Evolutionary conservation across 192 early-diverging fungal genomes (phyloP).

Genomic region (Backusella westeae): DNA sequence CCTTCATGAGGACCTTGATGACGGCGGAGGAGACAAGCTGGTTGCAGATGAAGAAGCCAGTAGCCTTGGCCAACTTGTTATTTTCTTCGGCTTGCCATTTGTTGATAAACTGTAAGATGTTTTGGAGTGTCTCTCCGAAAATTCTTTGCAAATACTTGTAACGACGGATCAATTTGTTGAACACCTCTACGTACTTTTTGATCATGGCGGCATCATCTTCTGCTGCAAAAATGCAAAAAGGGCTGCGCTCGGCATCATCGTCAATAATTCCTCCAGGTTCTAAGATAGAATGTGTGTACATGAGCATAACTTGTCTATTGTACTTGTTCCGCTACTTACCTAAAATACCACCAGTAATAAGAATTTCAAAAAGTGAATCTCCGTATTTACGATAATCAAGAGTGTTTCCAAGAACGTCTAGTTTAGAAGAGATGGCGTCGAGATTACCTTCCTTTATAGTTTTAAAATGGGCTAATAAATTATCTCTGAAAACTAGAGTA

Average conservation of each 20-base stretch:
- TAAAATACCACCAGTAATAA: slow-evolving; percentile 89
- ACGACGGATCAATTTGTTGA: slow-evolving; percentile 87
- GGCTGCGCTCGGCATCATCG: slow-evolving; percentile 74
- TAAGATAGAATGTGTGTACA: slow-evolving; percentile 7
- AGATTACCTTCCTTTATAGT: slow-evolving; percentile 58
- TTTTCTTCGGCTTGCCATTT: slow-evolving; percentile 79
- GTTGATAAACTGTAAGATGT: slow-evolving; percentile 88
- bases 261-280: slow-evolving; percentile 78
- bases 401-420: slow-evolving; percentile 82
- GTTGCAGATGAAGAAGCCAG: slow-evolving; percentile 69
- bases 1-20: slow-evolving; percentile 79
- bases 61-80: slow-evolving; percentile 75
- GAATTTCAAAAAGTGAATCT: slow-evolving; percentile 91
- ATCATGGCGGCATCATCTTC: slow-evolving; percentile 69
- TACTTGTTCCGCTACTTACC: slow-evolving; percentile 43
- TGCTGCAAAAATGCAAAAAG: slow-evolving; percentile 77
- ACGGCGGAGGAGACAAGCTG: slow-evolving; percentile 71
- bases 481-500: slow-evolving; percentile 55
- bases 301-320: no score
- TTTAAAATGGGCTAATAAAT: slow-evolving; percentile 49
- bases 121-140: slow-evolving; percentile 82
- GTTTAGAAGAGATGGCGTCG: slow-evolving; percentile 67
- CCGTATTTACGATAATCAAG: slow-evolving; percentile 96
- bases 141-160: slow-evolving; percentile 91
- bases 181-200: slow-evolving; percentile 77